Percentiles rank a stretch among this genome's conserved stretches.
These are phyloP conservation scores for Neofusicoccum umdonicola DNA, from an alignment of 2,329 filamentous ascomycete genomes.

Conservation along the genomic window DNA sequence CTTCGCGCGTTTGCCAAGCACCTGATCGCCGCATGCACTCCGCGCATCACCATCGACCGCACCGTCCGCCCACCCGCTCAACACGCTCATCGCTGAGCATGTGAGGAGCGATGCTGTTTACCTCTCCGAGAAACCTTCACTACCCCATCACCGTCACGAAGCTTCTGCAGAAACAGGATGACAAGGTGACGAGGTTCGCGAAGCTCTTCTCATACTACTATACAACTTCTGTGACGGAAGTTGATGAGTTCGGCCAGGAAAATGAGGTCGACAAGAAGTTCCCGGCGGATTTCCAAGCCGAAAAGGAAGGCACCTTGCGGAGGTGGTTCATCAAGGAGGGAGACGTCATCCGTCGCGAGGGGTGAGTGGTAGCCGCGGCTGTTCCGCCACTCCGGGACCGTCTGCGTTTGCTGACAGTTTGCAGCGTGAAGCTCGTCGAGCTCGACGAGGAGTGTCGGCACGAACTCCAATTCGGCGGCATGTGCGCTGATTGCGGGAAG, in stretches of 20 bases:
- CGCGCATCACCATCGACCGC: neutral
- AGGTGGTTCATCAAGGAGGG: slow-evolving; percentile 72
- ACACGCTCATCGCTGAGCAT: slow-evolving; percentile 27
- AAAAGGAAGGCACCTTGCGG: slow-evolving; percentile 74
- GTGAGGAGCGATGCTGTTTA: slow-evolving; percentile 46
- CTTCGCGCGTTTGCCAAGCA: slow-evolving; percentile 12
- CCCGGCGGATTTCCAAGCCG: slow-evolving; percentile 77
- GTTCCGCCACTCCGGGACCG: neutral
- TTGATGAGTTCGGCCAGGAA: slow-evolving; percentile 71
- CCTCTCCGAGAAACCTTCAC: slow-evolving; percentile 59
- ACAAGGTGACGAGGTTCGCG: slow-evolving; percentile 72
- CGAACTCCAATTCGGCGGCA: slow-evolving; percentile 83
- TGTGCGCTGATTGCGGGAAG: slow-evolving; percentile 90
- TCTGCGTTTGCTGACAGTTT: slow-evolving; percentile 15
- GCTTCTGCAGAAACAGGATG: slow-evolving; percentile 72
- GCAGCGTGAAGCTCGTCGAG: slow-evolving; percentile 61
- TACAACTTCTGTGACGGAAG: slow-evolving; percentile 67
- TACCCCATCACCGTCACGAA: slow-evolving; percentile 93
- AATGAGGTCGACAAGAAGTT: slow-evolving; percentile 67
- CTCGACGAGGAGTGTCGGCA: slow-evolving; percentile 91
- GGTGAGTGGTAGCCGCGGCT: slow-evolving; percentile 2
- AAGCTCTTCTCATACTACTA: slow-evolving; percentile 85
- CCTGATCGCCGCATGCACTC: slow-evolving; percentile 12
- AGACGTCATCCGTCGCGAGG: slow-evolving; percentile 45
- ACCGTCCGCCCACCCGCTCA: neutral